Base-by-base conservation (phyloP, 1,284 basidiomycete species). In the Coniferiporia weirii region DNA sequence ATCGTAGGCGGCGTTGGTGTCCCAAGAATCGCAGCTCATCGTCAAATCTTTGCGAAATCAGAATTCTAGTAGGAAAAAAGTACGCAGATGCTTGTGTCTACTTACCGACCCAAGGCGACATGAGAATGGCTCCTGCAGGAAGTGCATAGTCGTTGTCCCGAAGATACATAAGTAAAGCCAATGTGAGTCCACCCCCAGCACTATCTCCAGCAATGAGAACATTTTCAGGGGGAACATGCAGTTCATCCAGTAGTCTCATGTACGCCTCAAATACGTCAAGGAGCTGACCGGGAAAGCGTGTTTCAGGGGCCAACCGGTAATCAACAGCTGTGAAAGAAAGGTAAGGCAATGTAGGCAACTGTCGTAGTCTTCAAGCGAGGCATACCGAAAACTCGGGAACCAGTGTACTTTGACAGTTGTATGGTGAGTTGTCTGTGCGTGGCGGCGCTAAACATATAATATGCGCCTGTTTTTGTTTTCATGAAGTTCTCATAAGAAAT, bases 21-120 rank as follows among this genome's bases (percentile, higher is more conserved):
- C 94, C 96, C 96, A 98, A 38, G 93, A 95, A 63, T 96, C 93
- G 71, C 95, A 98, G 63, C 93, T 96, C 84, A 96, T 89, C 0
- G 93, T 97, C 60, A 98, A 75, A 74, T 96, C 93, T 91, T 62
- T 69, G 17, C 17, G 10, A 8, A 49, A 46, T 44, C 17, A 22
- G 3, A 52, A 45, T 19, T 55, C 19, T 44, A 52, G 12, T 17
- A 32, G n/a, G 46, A 49, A 51, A 22, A 54, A 20, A 27, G 22
- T 20, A 19, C 36, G 51, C 13, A 62, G 5, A 2, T 27, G 27
- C 27, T 17, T 54, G 19, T 17, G 15, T 27, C 3, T 54, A 83
- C 88, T 73, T 62, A 89, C 91, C 91, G 64, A 95, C 92, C 95
- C 95, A 98, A 1, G 95, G 95, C 34, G 89, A 94, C 82, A 97